Percentiles rank a stretch among this genome's conserved stretches.
Conservation (phyloP, 495 filamentous ascomycete species). For the Aspergillus wentii region DNA sequence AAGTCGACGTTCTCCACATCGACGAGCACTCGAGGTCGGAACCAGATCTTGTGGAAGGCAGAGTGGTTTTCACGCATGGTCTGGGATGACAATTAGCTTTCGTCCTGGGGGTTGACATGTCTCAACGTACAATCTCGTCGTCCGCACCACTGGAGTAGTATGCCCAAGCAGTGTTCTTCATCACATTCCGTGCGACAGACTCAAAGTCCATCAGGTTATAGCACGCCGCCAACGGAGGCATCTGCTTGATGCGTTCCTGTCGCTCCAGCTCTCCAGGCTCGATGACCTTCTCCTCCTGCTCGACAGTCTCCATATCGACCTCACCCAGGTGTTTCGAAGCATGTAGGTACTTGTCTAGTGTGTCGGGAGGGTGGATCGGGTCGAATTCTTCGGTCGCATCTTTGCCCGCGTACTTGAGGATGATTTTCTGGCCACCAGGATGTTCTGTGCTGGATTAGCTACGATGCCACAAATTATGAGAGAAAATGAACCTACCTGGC, state of each 20-base stretch:
- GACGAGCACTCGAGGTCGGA: slow-evolving; percentile 78
- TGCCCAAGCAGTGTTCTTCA: slow-evolving; percentile 95
- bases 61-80: slow-evolving; percentile 95
- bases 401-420: slow-evolving; percentile 77
- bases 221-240: slow-evolving; percentile 83
- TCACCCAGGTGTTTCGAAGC: slow-evolving; percentile 82
- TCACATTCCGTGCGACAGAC: slow-evolving; percentile 75
- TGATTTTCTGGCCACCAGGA: slow-evolving; percentile 77
- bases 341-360: slow-evolving; percentile 68
- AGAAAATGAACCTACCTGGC: slow-evolving; percentile 38
- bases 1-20: slow-evolving; percentile 85
- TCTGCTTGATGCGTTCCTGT: slow-evolving; percentile 66
- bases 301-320: slow-evolving; percentile 85
- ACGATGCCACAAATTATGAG: background rate
- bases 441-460: slow-evolving; percentile 50
- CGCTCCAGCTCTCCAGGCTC: slow-evolving; percentile 76
- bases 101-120: background rate
- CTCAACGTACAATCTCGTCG: slow-evolving; percentile 82
- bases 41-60: slow-evolving; percentile 97
- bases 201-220: slow-evolving; percentile 97
- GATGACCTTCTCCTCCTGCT: slow-evolving; percentile 60
- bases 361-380: slow-evolving; percentile 90
- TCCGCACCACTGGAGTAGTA: slow-evolving; percentile 96
- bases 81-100: slow-evolving; percentile 35
- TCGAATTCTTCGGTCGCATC: slow-evolving; percentile 89